Evolutionary conservation across 768 basidiomycete species (phyloP).

Genomic region (Podaxis rugospora): DNA sequence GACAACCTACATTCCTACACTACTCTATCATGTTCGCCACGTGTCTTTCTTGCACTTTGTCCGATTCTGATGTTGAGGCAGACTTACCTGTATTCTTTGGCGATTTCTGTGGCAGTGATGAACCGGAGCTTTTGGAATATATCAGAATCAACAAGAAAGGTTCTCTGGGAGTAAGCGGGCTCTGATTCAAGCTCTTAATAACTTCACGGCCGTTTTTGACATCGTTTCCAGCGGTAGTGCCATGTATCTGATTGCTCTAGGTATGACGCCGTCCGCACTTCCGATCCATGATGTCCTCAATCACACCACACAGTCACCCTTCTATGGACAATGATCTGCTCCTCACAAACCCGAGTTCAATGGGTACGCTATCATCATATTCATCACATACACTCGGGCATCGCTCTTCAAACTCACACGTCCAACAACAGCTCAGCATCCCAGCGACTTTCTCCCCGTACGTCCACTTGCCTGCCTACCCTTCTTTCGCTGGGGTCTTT

Average conservation of each 20-base stretch:
- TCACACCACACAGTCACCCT: background rate
- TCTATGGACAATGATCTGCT: background rate
- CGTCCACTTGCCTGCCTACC: background rate
- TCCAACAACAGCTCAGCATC: background rate
- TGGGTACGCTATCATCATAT: background rate
- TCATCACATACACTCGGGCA: background rate
- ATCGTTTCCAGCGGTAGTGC: background rate
- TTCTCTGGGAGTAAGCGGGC: constrained; percentile 4
- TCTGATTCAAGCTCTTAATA: background rate
- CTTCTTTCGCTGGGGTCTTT: background rate
- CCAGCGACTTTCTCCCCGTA: constrained; percentile 6
- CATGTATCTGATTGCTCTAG: background rate
- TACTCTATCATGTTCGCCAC: constrained; percentile 3
- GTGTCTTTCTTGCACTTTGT: too few species aligned
- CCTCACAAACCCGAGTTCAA: background rate
- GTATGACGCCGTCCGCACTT: background rate
- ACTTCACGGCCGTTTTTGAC: background rate
- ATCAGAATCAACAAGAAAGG: constrained; percentile 3
- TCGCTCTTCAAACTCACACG: background rate
- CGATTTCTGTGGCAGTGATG: background rate
- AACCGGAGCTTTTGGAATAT: background rate
- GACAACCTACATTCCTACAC: background rate
- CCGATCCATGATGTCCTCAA: background rate
- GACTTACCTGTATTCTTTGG: constrained; percentile 1
- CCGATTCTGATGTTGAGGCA: background rate